Evolutionary conservation across 805 yeast species (phyloP).

Genomic region (Candida dendrica): DNA sequence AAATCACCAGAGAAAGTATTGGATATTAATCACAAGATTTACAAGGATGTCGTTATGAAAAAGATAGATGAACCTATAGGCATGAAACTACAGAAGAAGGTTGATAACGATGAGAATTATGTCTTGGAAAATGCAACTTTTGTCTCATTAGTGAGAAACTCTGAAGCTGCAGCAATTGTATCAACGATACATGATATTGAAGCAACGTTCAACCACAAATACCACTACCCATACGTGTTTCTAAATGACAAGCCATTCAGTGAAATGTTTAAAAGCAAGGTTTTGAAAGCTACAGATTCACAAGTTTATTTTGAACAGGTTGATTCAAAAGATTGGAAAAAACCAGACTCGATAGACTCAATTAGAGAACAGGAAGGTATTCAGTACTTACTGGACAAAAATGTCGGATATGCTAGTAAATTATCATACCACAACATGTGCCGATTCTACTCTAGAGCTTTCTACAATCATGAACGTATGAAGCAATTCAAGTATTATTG

Average conservation of each 20-base stretch:
- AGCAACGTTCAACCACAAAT: constrained; percentile 56
- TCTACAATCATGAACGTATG: constrained; percentile 58
- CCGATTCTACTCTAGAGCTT: constrained; percentile 61
- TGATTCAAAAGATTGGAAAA: constrained; percentile 45
- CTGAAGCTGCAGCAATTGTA: constrained; percentile 44
- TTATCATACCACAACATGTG: constrained; percentile 80
- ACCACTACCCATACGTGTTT: constrained; percentile 75
- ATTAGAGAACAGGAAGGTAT: constrained; percentile 34
- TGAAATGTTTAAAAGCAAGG: constrained; percentile 42
- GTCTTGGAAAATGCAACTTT: constrained; percentile 66
- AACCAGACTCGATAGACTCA: constrained; percentile 49
- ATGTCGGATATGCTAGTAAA: constrained; percentile 53
- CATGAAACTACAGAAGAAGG: constrained; percentile 9
- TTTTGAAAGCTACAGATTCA: constrained; percentile 34
- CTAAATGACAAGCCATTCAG: constrained; percentile 65
- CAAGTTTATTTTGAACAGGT: constrained; percentile 38
- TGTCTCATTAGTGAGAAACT: constrained; percentile 63
- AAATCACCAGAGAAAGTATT: constrained; percentile 10
- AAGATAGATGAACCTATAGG: constrained; percentile 22
- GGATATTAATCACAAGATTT: constrained; percentile 5
- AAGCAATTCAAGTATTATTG: constrained; percentile 63
- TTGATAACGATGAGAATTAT: constrained; percentile 9
- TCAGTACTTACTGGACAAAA: constrained; percentile 29
- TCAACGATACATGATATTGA: constrained; percentile 57
- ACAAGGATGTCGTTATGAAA: constrained; percentile 4